These are phyloP conservation scores for Pichia sp. DNA, from an alignment of 1,139 yeast genomes.

Conservation along the genomic window DNA sequence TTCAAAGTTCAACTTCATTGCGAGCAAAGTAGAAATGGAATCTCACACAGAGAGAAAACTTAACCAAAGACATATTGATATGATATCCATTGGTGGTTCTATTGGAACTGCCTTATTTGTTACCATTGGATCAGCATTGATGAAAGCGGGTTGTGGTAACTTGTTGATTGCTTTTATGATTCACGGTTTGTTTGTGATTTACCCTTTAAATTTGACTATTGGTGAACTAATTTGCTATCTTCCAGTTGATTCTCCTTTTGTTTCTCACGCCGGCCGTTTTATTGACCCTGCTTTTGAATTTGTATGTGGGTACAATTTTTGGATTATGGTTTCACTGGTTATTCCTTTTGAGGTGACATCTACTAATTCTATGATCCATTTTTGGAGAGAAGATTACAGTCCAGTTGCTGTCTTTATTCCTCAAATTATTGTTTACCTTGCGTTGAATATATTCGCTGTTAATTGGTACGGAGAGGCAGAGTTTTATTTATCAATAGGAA, in stretches of 20 bases:
- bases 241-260: slow-evolving; percentile 44
- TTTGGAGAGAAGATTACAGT: slow-evolving; percentile 43
- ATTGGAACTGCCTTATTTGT: slow-evolving; percentile 75
- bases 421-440: slow-evolving; percentile 31
- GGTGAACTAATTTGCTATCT: slow-evolving; percentile 45
- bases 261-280: slow-evolving; percentile 45
- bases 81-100: slow-evolving; percentile 74
- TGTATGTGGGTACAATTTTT: slow-evolving; percentile 40
- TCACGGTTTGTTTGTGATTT: slow-evolving; percentile 35
- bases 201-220: slow-evolving; percentile 37
- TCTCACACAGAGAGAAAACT: slow-evolving; percentile 10
- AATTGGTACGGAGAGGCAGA: slow-evolving; percentile 54
- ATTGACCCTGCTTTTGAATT: slow-evolving; percentile 46
- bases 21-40: background rate
- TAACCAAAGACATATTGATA: slow-evolving; percentile 57
- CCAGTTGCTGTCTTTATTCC: slow-evolving; percentile 41
- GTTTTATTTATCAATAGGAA: slow-evolving; percentile 51
- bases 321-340: slow-evolving; percentile 41
- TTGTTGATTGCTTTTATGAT: slow-evolving; percentile 53
- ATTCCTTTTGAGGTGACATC: slow-evolving; percentile 48
- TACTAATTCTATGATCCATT: slow-evolving; percentile 43
- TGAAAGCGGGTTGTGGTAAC: slow-evolving; percentile 71
- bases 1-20: background rate
- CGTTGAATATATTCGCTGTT: slow-evolving; percentile 36
- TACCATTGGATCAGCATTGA: slow-evolving; percentile 60